Evolutionary conservation across 2,329 filamentous ascomycete genomes (phyloP).

Genomic region (Raffaelea deltoideospora): DNA sequence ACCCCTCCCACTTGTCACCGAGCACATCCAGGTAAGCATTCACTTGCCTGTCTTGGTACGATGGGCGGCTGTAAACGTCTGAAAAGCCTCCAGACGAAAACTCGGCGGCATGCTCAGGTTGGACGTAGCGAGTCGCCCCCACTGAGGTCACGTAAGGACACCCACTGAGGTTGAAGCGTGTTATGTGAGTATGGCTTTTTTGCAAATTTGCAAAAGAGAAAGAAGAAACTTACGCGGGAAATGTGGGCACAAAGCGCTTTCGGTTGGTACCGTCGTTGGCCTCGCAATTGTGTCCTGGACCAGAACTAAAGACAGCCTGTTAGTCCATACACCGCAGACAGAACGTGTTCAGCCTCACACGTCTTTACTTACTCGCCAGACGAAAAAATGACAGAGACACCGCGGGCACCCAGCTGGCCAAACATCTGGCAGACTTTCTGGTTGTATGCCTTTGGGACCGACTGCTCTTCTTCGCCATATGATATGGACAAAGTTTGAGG

Average conservation of each 20-base stretch:
- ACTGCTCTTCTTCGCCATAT: conserved; percentile 43
- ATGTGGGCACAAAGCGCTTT: conserved; percentile 41
- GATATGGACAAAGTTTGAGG: conserved; percentile 43
- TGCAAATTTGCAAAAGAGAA: background rate
- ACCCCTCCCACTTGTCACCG: conserved; percentile 20
- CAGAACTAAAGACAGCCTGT: background rate
- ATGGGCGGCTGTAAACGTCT: conserved; percentile 28
- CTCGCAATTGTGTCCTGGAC: conserved; percentile 33
- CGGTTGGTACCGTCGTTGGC: conserved; percentile 43
- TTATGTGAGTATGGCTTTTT: background rate
- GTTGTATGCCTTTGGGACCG: conserved; percentile 35
- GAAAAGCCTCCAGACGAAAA: conserved; percentile 37
- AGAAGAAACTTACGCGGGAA: conserved; percentile 29
- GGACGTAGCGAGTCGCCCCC: conserved; percentile 34
- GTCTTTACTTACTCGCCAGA: conserved; percentile 32
- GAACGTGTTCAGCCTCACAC: no score
- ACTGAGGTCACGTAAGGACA: conserved; percentile 55
- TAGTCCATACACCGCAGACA: no score
- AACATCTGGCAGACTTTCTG: conserved; percentile 35
- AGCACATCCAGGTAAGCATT: conserved; percentile 19
- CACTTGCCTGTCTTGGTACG: conserved; percentile 28
- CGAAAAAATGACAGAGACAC: conserved; percentile 32
- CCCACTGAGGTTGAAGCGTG: conserved; percentile 12
- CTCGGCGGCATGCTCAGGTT: conserved; percentile 23
- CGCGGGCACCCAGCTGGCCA: conserved; percentile 35